Evolutionary conservation across 2,329 filamentous ascomycete genomes (phyloP).

Genomic region (Botrytis deweyae): DNA sequence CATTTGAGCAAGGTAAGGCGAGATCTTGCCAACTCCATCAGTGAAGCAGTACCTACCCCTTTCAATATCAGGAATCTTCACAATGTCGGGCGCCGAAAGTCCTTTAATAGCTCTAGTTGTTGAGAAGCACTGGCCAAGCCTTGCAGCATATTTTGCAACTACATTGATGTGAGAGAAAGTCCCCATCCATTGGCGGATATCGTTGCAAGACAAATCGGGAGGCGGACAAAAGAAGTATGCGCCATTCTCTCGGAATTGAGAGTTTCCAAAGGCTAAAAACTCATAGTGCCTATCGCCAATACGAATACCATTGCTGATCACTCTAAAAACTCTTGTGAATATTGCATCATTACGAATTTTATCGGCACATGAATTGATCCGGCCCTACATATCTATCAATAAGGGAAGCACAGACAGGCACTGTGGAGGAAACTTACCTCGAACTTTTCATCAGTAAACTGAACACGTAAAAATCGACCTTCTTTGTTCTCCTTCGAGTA

Average conservation of each 20-base stretch:
- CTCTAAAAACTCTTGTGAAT: conserved; percentile 70
- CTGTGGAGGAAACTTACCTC: conserved; percentile 34
- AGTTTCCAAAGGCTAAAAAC: conserved; percentile 93
- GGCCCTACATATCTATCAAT: conserved; percentile 47
- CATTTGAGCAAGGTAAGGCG: conserved; percentile 69
- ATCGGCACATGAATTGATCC: conserved; percentile 55
- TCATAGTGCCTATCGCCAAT: conserved; percentile 81
- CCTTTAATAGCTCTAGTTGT: conserved; percentile 78
- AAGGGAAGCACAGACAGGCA: conserved; percentile 20
- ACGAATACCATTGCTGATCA: conserved; percentile 73
- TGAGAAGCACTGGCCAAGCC: conserved; percentile 93
- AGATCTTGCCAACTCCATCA: conserved; percentile 94
- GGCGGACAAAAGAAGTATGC: conserved; percentile 89
- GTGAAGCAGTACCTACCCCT: conserved; percentile 73
- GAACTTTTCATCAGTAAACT: conserved; percentile 78
- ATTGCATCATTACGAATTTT: conserved; percentile 62
- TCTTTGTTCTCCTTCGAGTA: conserved; percentile 57
- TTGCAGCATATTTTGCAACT: conserved; percentile 86
- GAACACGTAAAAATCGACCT: conserved; percentile 84
- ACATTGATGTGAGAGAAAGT: conserved; percentile 76
- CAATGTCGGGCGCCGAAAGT: conserved; percentile 54
- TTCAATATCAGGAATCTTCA: conserved; percentile 67
- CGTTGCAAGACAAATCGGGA: conserved; percentile 63
- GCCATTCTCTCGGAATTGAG: conserved; percentile 87
- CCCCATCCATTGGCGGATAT: conserved; percentile 86